Conservation (phyloP, 345 rosid genomes). For the Lepidium didymum region DNA sequence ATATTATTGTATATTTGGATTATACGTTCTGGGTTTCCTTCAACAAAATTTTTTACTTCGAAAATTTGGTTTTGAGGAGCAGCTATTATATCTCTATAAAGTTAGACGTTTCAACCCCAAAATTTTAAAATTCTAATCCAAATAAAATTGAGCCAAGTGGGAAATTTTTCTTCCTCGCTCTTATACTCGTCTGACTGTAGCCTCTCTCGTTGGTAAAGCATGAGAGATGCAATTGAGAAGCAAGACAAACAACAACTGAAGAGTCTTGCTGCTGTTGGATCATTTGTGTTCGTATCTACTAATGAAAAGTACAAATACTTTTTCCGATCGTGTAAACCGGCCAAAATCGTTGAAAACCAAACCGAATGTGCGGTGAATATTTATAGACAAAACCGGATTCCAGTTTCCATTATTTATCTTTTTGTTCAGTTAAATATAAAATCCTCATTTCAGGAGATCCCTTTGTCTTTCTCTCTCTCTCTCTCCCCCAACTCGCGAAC, state of each 20-base stretch:
- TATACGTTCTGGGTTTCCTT: neutral
- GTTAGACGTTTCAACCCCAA: neutral
- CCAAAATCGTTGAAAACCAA: neutral
- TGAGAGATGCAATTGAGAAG: neutral
- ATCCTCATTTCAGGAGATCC: neutral
- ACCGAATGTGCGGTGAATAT: neutral
- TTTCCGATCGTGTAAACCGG: neutral
- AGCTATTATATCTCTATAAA: neutral
- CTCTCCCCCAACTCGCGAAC: conserved; percentile 16
- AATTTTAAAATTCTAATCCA: neutral
- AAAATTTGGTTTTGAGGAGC: neutral
- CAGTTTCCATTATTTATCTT: neutral
- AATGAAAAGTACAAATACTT: too few relatives aligned
- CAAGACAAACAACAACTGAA: neutral
- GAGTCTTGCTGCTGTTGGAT: neutral
- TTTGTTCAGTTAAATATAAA: conserved; percentile 1
- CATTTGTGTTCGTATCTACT: too few relatives aligned
- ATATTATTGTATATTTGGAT: conserved; percentile 5
- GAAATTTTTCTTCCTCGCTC: neutral
- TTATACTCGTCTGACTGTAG: neutral
- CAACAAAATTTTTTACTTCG: neutral
- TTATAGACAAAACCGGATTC: neutral
- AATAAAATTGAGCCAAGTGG: neutral
- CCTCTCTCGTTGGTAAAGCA: too few relatives aligned
- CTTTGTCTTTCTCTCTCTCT: neutral